These are phyloP conservation scores for Chondrostereum purpureum DNA, from an alignment of 1,284 basidiomycete species.

Conservation along the genomic window DNA sequence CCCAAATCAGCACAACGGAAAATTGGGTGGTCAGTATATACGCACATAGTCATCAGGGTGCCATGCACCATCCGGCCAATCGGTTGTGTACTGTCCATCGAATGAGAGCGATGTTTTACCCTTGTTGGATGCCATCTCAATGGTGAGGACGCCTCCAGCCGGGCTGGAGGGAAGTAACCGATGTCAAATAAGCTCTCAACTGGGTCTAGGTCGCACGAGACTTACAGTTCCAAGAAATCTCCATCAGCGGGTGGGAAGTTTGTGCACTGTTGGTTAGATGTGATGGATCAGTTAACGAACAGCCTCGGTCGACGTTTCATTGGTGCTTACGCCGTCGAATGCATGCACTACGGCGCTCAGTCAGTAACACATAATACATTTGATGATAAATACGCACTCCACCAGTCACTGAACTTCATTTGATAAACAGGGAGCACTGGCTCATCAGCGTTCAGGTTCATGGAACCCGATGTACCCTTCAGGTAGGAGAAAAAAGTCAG, in stretches of 20 bases:
- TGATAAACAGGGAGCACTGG: conserved; percentile 37
- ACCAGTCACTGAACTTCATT: conserved; percentile 27
- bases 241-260: conserved; percentile 38
- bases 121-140: conserved; percentile 16
- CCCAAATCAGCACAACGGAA: not conserved
- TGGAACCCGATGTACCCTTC: conserved; percentile 24
- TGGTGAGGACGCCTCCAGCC: conserved; percentile 24
- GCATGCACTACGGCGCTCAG: conserved; percentile 28
- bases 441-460: conserved; percentile 31
- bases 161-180: conserved; percentile 27
- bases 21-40: not conserved
- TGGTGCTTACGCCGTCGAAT: conserved; percentile 27
- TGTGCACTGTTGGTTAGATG: conserved; percentile 28
- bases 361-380: not conserved
- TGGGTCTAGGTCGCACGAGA: conserved; percentile 2
- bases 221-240: conserved; percentile 38
- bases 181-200: no score
- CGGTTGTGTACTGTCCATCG: conserved; percentile 10
- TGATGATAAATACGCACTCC: conserved; percentile 22
- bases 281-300: not conserved
- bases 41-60: not conserved
- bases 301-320: not conserved
- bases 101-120: conserved; percentile 12
- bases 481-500: conserved; percentile 2
- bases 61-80: conserved; percentile 13